Percentiles rank a stretch among this genome's conserved stretches.
Evolutionary conservation across 768 basidiomycete species (phyloP).

Genomic region (Mycena polygramma): DNA sequence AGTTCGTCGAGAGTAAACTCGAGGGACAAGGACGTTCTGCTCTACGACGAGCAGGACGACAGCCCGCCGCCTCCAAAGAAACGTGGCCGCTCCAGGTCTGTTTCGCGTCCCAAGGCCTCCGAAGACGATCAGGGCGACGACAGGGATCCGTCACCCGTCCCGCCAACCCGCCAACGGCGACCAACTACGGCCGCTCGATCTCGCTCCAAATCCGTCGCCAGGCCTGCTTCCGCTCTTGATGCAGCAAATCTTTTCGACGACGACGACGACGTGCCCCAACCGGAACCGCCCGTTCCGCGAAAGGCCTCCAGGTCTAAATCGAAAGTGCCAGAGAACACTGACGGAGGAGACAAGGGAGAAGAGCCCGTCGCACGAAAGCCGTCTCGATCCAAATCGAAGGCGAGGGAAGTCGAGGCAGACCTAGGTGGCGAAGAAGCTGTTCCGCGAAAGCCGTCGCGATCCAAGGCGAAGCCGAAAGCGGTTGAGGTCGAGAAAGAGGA

Average conservation of each 20-base stretch:
- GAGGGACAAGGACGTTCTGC: slow-evolving; percentile 43
- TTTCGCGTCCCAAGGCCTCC: slow-evolving; percentile 37
- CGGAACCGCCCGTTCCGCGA: slow-evolving; percentile 23
- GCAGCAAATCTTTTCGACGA: slow-evolving; percentile 34
- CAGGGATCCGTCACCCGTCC: slow-evolving; percentile 31
- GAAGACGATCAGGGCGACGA: slow-evolving; percentile 29
- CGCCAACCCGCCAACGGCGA: slow-evolving; percentile 33
- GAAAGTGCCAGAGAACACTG: slow-evolving; percentile 21
- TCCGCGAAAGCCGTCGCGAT: slow-evolving; percentile 38
- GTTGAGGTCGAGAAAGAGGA: slow-evolving; percentile 23
- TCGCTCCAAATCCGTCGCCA: slow-evolving; percentile 37
- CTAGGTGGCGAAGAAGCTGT: slow-evolving; percentile 15
- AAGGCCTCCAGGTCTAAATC: slow-evolving; percentile 40
- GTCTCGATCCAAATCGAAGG: slow-evolving; percentile 28
- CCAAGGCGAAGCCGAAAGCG: slow-evolving; percentile 41
- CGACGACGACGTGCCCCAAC: slow-evolving; percentile 26
- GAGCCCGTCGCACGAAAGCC: slow-evolving; percentile 20
- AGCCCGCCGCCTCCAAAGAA: slow-evolving; percentile 40
- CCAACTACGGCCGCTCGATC: slow-evolving; percentile 33
- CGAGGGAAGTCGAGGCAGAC: slow-evolving; percentile 8
- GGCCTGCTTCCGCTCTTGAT: slow-evolving; percentile 28
- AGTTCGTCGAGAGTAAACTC: slow-evolving; percentile 32
- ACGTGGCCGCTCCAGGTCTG: slow-evolving; percentile 45
- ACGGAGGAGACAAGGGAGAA: slow-evolving; percentile 12
- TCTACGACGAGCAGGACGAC: slow-evolving; percentile 41